phyloP scores from a whole-genome alignment of 306 rosid species.

The Vicia faba region DNA sequence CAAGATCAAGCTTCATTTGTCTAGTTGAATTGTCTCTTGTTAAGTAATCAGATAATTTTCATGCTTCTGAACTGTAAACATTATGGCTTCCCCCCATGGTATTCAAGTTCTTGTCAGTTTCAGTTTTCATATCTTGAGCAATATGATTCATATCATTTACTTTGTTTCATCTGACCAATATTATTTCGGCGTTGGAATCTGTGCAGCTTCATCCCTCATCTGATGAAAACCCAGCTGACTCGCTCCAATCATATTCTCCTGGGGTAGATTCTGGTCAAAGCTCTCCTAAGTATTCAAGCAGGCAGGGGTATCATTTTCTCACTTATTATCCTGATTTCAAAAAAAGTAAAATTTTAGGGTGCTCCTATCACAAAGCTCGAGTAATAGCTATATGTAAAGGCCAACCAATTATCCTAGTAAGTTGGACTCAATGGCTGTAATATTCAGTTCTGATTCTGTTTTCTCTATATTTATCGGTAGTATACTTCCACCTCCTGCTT shows the following conservation, averaged over 20 bases:
- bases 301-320: conserved; percentile 58
- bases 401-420: conserved; percentile 13
- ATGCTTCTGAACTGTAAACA: neutral
- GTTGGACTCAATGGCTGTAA: conserved; percentile 11
- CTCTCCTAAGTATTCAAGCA: conserved; percentile 54
- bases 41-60: conserved; percentile 5
- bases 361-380: conserved; percentile 30
- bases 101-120: conserved; percentile 27
- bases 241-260: conserved; percentile 47
- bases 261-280: conserved; percentile 56
- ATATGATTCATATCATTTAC: conserved; percentile 5
- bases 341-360: conserved; percentile 1
- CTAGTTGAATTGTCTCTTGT: conserved; percentile 19
- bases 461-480: conserved; percentile 49
- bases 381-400: conserved; percentile 14
- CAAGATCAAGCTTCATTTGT: conserved; percentile 23
- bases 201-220: conserved; percentile 76
- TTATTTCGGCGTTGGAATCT: conserved; percentile 38
- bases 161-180: conserved; percentile 15
- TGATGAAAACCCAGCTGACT: conserved; percentile 57
- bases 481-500: conserved; percentile 96
- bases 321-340: conserved; percentile 22
- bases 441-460: conserved; percentile 37
- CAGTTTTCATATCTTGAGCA: conserved; percentile 21
- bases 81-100: neutral